Base-by-base conservation (phyloP, 192 early-diverging fungal genomes). In the Irineochytrium annulatum region DNA sequence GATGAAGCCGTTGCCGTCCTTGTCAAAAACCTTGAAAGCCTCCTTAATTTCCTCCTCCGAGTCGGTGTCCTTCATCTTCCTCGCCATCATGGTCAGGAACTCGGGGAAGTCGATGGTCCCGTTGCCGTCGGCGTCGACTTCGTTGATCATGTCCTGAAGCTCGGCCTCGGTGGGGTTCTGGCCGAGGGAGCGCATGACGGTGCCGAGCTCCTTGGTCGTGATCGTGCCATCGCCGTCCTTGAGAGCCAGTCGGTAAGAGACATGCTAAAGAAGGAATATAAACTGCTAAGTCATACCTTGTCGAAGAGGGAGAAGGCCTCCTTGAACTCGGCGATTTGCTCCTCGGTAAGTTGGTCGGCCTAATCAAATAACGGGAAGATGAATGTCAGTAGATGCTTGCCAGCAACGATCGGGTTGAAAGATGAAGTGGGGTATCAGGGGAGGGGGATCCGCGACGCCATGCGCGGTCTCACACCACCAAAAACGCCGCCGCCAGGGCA, bases 21-120 rank as follows among this genome's bases (percentile, higher is more conserved):
- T 91, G 80, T 95, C 94, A 77, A 96, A 96, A 48, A 94, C 90
- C 75, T 89, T 90, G 88, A 95, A 96, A 20, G 94, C 94, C 77
- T 95, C 92, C 69, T 85, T 82, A 63, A 95, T 88, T 75, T 97
- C 93, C 71, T 89, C 92, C 74, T 93, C 91, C 49, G 86, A 82
- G 77, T 93, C 87, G 46, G 86, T 85, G 70, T 88, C 84, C 68
- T 84, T 85, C 81, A 89, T 83, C 72, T 93, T 90, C 74, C 91
- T 82, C 30, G 91, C 89, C 87, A 96, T 89, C 83, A 98, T 87
- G 27, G 90, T 81, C 60, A 97, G 76, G 70, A 97, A 97, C 72
- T 96, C 95, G 44, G 81, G 75, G 73, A 97, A 94, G 73, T 96
- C 94, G 68, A 97, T 92, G 49, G 80, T 91, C 60, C 93, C 93